Conservation (phyloP, 208 protist genomes). For the Acanthamoeba royreba region DNA sequence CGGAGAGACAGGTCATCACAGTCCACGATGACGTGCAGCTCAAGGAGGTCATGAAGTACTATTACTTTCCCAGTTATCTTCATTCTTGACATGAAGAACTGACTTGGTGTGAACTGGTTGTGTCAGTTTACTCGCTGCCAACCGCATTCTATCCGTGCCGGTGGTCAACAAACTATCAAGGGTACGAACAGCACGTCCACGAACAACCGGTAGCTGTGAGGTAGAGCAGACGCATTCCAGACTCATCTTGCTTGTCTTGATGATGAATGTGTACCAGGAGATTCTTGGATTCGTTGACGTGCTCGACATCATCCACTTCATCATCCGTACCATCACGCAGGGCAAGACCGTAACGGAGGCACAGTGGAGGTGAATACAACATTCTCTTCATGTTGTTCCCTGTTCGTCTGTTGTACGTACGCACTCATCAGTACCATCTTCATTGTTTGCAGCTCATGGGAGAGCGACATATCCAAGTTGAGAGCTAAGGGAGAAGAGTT, state of each 20-base stretch:
- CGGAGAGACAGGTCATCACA: neutral
- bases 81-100: neutral
- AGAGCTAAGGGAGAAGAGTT: neutral
- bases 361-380: slow-evolving; percentile 34
- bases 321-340: neutral
- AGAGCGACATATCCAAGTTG: neutral
- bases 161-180: neutral
- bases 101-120: neutral
- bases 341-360: neutral
- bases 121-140: neutral
- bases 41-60: neutral
- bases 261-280: neutral
- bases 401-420: neutral
- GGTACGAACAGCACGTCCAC: neutral
- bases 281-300: slow-evolving; percentile 16
- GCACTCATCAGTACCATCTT: neutral
- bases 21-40: neutral
- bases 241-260: neutral
- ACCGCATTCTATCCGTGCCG: neutral
- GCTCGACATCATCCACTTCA: slow-evolving; percentile 3
- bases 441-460: neutral
- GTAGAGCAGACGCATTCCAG: neutral
- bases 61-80: neutral
- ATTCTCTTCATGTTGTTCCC: neutral
- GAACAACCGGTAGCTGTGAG: neutral